phyloP scores from a whole-genome alignment of 2,329 filamentous ascomycete species.

The Talaromyces islandicus region DNA sequence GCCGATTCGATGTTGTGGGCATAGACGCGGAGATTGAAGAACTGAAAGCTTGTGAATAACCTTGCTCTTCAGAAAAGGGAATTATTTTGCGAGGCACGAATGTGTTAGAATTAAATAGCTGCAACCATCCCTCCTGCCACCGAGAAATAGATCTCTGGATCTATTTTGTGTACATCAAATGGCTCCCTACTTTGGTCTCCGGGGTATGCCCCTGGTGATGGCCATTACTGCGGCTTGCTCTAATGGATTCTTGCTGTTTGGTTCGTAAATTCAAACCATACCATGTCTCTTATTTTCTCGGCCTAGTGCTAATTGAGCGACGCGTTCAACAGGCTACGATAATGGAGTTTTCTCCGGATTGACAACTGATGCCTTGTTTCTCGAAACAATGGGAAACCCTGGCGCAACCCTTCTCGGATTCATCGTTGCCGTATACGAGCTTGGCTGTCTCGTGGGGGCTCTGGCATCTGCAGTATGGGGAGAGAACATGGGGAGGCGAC shows the following conservation, averaged over 20 bases:
- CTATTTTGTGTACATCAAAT: background rate
- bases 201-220: slow-evolving; percentile 12
- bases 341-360: slow-evolving; percentile 13
- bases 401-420: slow-evolving; percentile 11
- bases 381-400: slow-evolving; percentile 12
- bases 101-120: background rate
- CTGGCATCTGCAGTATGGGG: slow-evolving; percentile 47
- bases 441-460: slow-evolving; percentile 49
- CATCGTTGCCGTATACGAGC: slow-evolving; percentile 38
- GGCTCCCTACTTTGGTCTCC: slow-evolving; percentile 12
- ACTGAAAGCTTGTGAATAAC: background rate
- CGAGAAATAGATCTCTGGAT: background rate
- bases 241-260: slow-evolving; percentile 3
- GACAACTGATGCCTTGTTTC: slow-evolving; percentile 11
- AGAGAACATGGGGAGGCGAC: slow-evolving; percentile 46
- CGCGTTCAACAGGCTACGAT: slow-evolving; percentile 7
- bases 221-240: slow-evolving; percentile 11
- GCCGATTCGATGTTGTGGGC: background rate
- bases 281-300: no score
- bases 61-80: background rate
- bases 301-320: background rate
- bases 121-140: background rate
- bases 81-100: background rate
- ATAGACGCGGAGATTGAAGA: background rate
- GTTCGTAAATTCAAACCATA: background rate